Evolutionary conservation across 495 filamentous ascomycete species (phyloP).

Genomic region (Collariella sp.): DNA sequence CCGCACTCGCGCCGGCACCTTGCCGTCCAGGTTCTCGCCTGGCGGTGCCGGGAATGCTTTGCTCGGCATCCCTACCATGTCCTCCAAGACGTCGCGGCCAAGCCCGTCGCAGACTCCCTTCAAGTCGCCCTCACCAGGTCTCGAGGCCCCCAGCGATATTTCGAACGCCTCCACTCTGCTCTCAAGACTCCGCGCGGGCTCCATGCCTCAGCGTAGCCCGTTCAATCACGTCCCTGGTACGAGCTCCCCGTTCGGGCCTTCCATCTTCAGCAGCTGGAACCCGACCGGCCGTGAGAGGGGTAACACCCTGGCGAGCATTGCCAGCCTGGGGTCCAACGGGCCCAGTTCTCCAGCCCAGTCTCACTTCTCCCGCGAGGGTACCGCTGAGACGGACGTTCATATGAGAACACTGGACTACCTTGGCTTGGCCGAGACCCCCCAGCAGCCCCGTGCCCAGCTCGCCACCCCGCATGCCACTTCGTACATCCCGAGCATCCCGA

Average conservation of each 20-base stretch:
- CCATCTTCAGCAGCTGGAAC: conserved; percentile 84
- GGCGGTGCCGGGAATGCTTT: conserved; percentile 51
- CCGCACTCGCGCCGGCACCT: conserved; percentile 86
- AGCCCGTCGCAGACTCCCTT: conserved; percentile 91
- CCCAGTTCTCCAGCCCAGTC: conserved; percentile 84
- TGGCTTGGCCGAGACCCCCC: conserved; percentile 88
- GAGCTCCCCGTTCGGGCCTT: conserved; percentile 71
- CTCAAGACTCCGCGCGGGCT: conserved; percentile 85
- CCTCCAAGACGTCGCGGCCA: conserved; percentile 75
- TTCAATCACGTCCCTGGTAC: conserved; percentile 48
- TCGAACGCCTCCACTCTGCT: conserved; percentile 61
- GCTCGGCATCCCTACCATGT: conserved; percentile 53
- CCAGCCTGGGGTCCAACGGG: conserved; percentile 62
- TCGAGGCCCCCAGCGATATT: conserved; percentile 49
- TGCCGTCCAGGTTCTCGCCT: conserved; percentile 85
- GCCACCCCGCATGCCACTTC: conserved; percentile 42
- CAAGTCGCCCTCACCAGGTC: conserved; percentile 61
- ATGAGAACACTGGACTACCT: conserved; percentile 94
- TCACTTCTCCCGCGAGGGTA: conserved; percentile 81
- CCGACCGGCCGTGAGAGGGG: conserved; percentile 61
- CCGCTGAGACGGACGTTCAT: conserved; percentile 70
- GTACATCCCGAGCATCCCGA: conserved; percentile 75
- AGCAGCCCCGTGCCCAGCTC: conserved; percentile 64
- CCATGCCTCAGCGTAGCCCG: conserved; percentile 81
- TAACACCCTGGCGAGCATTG: conserved; percentile 78